Evolutionary conservation across 2,329 filamentous ascomycete species (phyloP).

Genomic region (Boeremia exigua): DNA sequence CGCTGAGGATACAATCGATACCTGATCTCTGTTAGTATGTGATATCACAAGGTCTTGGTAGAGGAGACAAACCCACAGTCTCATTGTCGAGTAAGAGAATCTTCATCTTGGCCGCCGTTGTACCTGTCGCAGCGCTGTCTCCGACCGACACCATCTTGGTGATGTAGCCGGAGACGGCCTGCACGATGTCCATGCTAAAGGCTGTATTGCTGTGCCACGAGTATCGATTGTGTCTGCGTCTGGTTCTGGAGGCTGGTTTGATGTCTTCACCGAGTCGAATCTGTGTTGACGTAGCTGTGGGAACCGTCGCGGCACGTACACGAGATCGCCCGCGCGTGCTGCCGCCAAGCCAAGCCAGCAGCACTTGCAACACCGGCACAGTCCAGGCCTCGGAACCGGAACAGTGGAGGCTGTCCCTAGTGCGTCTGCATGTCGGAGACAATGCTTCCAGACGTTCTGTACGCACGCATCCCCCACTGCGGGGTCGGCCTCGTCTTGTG

Average conservation of each 20-base stretch:
- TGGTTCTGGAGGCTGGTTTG: neutral
- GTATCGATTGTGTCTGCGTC: neutral
- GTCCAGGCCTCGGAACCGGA: too few relatives aligned
- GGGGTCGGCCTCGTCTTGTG: too few relatives aligned
- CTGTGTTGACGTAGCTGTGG: neutral
- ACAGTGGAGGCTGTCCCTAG: too few relatives aligned
- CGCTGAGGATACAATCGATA: conserved; percentile 91
- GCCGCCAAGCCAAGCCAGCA: conserved; percentile 3
- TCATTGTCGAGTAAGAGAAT: conserved; percentile 92
- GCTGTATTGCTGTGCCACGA: neutral
- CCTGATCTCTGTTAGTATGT: conserved; percentile 53
- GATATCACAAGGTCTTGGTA: conserved; percentile 20
- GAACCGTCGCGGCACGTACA: conserved; percentile 1
- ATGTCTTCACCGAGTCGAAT: neutral
- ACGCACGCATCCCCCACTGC: too few relatives aligned
- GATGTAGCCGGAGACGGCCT: conserved; percentile 93
- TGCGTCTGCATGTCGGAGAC: too few relatives aligned
- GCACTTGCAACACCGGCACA: neutral
- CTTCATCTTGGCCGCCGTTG: conserved; percentile 92
- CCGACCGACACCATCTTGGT: conserved; percentile 91
- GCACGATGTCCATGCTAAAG: conserved; percentile 82
- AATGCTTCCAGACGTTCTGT: too few relatives aligned
- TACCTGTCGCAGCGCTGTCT: conserved; percentile 70
- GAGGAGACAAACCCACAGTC: conserved; percentile 68
- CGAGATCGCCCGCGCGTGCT: conserved; percentile 1